A percentile compares a stretch with the other conserved stretches of the same genome.
phyloP scores from a whole-genome alignment of 2,329 filamentous ascomycete genomes.

The Aspergillus spinulosporus region DNA sequence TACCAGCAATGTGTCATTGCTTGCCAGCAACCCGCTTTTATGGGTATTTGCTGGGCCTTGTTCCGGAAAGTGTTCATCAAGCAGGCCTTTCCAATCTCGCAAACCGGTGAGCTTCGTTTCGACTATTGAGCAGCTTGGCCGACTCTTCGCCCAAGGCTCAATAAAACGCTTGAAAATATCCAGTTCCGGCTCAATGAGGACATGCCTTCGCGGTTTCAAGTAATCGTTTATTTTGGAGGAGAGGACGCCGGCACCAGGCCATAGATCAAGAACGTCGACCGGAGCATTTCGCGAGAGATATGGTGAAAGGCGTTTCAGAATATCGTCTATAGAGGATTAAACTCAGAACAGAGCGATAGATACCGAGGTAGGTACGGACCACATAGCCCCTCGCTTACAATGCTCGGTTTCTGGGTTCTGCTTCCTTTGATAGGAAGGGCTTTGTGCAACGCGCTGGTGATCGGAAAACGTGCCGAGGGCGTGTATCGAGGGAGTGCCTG shows the following conservation, averaged over 20 bases:
- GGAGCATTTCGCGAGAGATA: constrained; percentile 69
- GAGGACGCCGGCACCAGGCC: constrained; percentile 77
- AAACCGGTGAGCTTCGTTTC: constrained; percentile 58
- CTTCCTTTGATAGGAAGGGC: constrained; percentile 8
- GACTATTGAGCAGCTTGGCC: constrained; percentile 52
- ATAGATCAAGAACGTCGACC: constrained; percentile 84
- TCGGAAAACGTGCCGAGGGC: constrained; percentile 24
- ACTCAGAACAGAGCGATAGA: constrained; percentile 1
- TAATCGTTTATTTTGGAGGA: constrained; percentile 73
- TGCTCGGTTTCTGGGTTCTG: constrained; percentile 20
- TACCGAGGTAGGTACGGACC: constrained; percentile 26
- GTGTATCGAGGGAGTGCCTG: constrained; percentile 20
- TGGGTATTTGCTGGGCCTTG: constrained; percentile 50
- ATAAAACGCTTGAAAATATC: constrained; percentile 63
- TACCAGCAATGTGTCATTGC: constrained; percentile 74
- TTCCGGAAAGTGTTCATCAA: constrained; percentile 49
- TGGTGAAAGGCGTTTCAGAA: constrained; percentile 67
- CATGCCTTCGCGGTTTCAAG: constrained; percentile 76
- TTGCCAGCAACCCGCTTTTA: constrained; percentile 46
- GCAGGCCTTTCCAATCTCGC: constrained; percentile 51
- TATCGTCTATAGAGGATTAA: constrained; percentile 55
- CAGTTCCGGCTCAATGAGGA: constrained; percentile 74
- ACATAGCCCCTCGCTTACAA: constrained; percentile 36
- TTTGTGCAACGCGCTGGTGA: constrained; percentile 22
- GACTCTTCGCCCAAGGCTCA: constrained; percentile 54